Base-by-base conservation (phyloP, 306 rosid genomes). In the Myrica gale region DNA sequence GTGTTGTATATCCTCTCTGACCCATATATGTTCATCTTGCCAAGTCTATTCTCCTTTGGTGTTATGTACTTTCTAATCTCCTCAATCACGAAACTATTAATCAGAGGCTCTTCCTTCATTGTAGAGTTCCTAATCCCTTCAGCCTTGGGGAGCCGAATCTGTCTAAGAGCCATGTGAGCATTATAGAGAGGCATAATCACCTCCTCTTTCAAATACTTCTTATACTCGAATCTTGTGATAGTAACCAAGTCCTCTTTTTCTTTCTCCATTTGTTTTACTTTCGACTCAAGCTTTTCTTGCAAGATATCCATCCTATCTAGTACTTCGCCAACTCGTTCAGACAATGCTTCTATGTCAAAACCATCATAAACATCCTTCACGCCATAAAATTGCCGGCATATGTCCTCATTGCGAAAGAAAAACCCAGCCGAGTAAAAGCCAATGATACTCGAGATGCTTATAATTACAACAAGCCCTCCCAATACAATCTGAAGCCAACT, bases 21-120 rank as follows among this genome's bases (percentile, higher is more conserved):
- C 16, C 97, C 92, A 74, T 83, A 89, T 4, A 89, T 76, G 44
- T 86, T 96, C 43, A 84, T 6, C 84, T 88, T 89, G n/a, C 91
- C 87, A 71, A 55, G 72, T 73, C 90, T 84, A 51, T 79, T 96
- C 83, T 89, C 92, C 55, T 90, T 96, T 67, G 99, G 97, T 69
- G 96, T 90, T 67, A 96, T 88, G 26, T 96, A 96, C 80, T 96
- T 96, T 74, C 92, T 82, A 52, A 90, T 90, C 87, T 96, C 99
- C 77, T 96, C 99, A 2, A 74, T 88, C 50, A 88, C 79, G 58
- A 96, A 96, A 62, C 74, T 78, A 46, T 92, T 90, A 70, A 96
- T 88, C 86, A 92, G 79, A 78, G 98, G 92, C 67, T 92, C 92
- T 45, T 96, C 98, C 60, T 82, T 85, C 77, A 79, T 23, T 2